Evolutionary conservation across 305 asterid species (phyloP).

Genomic region (Solanum chacoense): DNA sequence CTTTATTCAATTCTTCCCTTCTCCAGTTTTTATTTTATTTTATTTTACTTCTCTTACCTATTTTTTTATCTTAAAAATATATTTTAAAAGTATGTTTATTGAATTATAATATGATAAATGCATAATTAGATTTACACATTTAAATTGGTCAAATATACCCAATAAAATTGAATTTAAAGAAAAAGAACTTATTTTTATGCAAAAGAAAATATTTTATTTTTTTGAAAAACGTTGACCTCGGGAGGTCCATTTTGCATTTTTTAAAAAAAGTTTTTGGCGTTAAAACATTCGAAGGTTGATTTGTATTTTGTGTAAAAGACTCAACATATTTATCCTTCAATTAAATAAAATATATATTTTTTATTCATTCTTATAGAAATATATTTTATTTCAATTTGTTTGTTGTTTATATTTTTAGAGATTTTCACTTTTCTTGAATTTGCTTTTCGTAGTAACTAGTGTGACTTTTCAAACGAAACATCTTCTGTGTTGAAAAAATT

Average conservation of each 20-base stretch:
- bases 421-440: not conserved
- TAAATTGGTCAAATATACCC: not conserved
- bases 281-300: not conserved
- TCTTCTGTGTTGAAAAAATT: not conserved
- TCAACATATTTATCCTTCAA: not conserved
- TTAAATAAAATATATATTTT: no score
- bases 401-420: not conserved
- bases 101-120: not conserved
- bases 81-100: not conserved
- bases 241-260: not conserved
- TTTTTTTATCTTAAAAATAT: not conserved
- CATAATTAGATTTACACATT: not conserved
- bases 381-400: no score
- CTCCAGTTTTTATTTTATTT: not conserved
- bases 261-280: not conserved
- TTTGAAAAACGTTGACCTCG: not conserved
- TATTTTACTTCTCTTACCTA: not conserved
- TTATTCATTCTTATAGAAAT: not conserved
- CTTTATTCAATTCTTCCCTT: not conserved
- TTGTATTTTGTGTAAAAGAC: not conserved
- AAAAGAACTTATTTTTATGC: not conserved
- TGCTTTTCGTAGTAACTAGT: not conserved
- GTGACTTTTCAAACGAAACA: not conserved
- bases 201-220: not conserved
- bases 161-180: not conserved